These are phyloP conservation scores for Azolla pinnata DNA, from an alignment of 75 land plant genomes.

Conservation along the genomic window DNA sequence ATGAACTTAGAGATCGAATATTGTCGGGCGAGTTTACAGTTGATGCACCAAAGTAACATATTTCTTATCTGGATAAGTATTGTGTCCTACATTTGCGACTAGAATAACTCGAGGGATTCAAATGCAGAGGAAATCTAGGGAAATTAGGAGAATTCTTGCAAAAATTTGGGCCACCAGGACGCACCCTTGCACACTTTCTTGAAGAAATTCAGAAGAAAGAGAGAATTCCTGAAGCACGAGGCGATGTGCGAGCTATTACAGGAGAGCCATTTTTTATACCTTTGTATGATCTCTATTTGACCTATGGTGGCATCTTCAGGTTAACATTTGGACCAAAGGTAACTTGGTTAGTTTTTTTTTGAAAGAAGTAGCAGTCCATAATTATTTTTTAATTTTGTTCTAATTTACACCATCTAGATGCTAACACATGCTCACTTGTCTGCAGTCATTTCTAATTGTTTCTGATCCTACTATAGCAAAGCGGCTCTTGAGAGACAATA, in stretches of 20 bases:
- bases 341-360: background rate
- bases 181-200: background rate
- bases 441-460: slow-evolving; percentile 81
- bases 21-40: slow-evolving; percentile 73
- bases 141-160: background rate
- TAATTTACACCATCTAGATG: background rate
- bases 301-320: slow-evolving; percentile 87
- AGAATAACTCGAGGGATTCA: no score
- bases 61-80: background rate
- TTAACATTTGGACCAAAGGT: slow-evolving; percentile 94
- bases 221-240: slow-evolving; percentile 68
- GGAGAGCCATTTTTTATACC: slow-evolving; percentile 89
- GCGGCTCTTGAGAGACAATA: slow-evolving; percentile 73
- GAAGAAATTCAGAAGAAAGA: background rate
- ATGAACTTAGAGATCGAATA: slow-evolving; percentile 44
- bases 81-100: background rate
- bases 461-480: slow-evolving; percentile 89
- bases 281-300: slow-evolving; percentile 60
- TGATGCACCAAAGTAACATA: slow-evolving; percentile 28
- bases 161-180: background rate
- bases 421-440: background rate
- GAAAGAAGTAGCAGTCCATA: background rate
- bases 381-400: background rate
- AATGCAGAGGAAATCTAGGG: background rate
- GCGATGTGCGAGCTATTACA: slow-evolving; percentile 48